These are phyloP conservation scores for Lasiosphaeria ovina DNA, from an alignment of 495 filamentous ascomycete genomes.

Conservation along the genomic window DNA sequence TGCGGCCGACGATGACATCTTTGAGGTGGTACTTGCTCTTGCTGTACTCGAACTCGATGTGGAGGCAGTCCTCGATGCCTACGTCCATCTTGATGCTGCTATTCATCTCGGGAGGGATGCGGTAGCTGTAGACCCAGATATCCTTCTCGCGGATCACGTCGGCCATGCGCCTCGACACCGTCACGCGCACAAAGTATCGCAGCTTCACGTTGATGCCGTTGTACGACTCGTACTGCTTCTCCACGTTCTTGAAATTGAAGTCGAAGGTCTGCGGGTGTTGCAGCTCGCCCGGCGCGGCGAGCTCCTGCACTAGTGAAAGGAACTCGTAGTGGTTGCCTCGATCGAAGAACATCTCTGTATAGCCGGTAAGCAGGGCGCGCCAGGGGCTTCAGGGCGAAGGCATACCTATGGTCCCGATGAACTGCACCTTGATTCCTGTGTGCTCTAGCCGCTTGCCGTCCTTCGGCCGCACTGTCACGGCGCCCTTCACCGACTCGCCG, in stretches of 20 bases:
- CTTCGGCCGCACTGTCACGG: conserved; percentile 92
- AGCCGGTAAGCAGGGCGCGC: neutral
- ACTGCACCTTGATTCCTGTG: conserved; percentile 99
- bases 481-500: conserved; percentile 94
- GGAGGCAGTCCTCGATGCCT: conserved; percentile 97
- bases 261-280: conserved; percentile 98
- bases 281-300: conserved; percentile 93
- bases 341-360: conserved; percentile 94
- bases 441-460: conserved; percentile 98
- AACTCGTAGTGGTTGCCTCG: conserved; percentile 99
- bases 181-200: conserved; percentile 96
- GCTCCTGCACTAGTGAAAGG: conserved; percentile 89
- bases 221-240: conserved; percentile 99
- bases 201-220: conserved; percentile 99
- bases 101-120: conserved; percentile 97
- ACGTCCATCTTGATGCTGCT: conserved; percentile 99
- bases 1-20: conserved; percentile 97
- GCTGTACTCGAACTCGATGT: conserved; percentile 99
- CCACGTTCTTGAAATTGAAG: conserved; percentile 99
- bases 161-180: conserved; percentile 92
- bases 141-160: conserved; percentile 99
- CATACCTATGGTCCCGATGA: conserved; percentile 96
- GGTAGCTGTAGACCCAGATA: conserved; percentile 99
- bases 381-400: neutral
- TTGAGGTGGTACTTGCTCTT: conserved; percentile 99